Percentiles rank a stretch among this genome's conserved stretches.
These are phyloP conservation scores for Cylindricascospora bacillispora DNA, from an alignment of 1,139 yeast genomes.

Conservation along the genomic window DNA sequence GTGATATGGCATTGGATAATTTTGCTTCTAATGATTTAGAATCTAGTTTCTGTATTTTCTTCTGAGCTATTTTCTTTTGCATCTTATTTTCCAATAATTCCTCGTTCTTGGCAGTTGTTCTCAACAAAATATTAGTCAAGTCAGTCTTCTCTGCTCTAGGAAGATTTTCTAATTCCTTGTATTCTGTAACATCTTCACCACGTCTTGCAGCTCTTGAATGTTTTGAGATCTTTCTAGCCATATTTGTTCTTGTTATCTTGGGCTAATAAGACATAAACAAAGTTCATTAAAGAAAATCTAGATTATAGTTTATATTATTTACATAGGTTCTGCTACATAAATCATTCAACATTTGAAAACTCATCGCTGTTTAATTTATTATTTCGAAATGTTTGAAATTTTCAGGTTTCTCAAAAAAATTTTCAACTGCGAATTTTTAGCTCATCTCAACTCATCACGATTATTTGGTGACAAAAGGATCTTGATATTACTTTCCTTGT, in stretches of 20 bases:
- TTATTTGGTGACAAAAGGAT: conserved; percentile 26
- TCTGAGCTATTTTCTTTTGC: conserved; percentile 31
- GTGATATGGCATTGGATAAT: conserved; percentile 26
- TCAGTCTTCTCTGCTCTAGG: conserved; percentile 50
- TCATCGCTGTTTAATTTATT: neutral
- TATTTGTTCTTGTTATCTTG: conserved; percentile 3
- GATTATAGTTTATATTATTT: too few relatives aligned
- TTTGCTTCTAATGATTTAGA: conserved; percentile 27
- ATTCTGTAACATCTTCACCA: conserved; percentile 39
- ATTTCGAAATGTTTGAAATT: neutral
- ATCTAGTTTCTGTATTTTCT: conserved; percentile 22
- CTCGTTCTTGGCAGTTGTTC: conserved; percentile 56
- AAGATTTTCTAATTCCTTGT: conserved; percentile 36
- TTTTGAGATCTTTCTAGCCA: conserved; percentile 39
- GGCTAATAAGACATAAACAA: neutral
- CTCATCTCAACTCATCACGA: conserved; percentile 10
- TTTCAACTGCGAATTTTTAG: too few relatives aligned
- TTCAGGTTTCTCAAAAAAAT: neutral
- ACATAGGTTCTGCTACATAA: too few relatives aligned
- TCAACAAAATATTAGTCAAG: conserved; percentile 47
- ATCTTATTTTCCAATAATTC: conserved; percentile 44
- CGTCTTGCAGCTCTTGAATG: conserved; percentile 71
- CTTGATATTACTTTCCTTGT: conserved; percentile 37
- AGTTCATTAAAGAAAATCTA: neutral
- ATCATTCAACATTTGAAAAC: too few relatives aligned